phyloP scores from a whole-genome alignment of 1,139 yeast genomes.

The Williopsis jadinii region DNA sequence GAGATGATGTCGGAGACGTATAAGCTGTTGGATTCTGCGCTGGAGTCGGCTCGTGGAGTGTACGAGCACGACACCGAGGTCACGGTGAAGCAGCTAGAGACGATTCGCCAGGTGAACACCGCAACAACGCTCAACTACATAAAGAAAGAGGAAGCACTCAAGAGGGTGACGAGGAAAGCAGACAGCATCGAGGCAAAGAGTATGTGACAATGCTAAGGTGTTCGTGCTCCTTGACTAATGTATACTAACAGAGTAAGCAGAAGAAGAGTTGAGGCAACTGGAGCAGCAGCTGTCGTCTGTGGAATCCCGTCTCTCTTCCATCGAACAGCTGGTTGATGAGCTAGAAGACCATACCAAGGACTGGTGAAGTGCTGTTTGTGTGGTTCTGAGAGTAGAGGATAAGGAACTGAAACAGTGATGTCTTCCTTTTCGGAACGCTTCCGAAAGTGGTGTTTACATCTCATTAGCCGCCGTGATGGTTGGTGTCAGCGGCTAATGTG shows the following conservation, averaged over 20 bases:
- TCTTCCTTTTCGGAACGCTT: too few species aligned
- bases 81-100: slow-evolving; percentile 43
- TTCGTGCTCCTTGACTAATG: too few species aligned
- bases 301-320: slow-evolving; percentile 38
- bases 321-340: slow-evolving; percentile 44
- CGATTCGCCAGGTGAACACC: slow-evolving; percentile 50
- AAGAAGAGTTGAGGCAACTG: slow-evolving; percentile 31
- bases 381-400: neutral
- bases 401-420: neutral
- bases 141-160: slow-evolving; percentile 43
- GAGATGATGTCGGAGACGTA: slow-evolving; percentile 11
- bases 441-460: too few species aligned
- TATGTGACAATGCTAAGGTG: slow-evolving; percentile 22
- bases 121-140: slow-evolving; percentile 50
- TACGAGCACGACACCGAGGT: slow-evolving; percentile 51
- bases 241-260: neutral
- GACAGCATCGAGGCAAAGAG: slow-evolving; percentile 27
- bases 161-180: slow-evolving; percentile 32
- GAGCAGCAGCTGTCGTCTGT: slow-evolving; percentile 31
- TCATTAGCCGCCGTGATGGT: neutral
- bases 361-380: neutral
- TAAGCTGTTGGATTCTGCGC: slow-evolving; percentile 24
- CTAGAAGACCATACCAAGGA: slow-evolving; percentile 48
- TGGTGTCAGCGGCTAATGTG: neutral
- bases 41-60: slow-evolving; percentile 27